A percentile compares a stretch with the other conserved stretches of the same genome.
phyloP scores from a whole-genome alignment of 2,329 filamentous ascomycete genomes.

The Pezicula rhizophila region DNA sequence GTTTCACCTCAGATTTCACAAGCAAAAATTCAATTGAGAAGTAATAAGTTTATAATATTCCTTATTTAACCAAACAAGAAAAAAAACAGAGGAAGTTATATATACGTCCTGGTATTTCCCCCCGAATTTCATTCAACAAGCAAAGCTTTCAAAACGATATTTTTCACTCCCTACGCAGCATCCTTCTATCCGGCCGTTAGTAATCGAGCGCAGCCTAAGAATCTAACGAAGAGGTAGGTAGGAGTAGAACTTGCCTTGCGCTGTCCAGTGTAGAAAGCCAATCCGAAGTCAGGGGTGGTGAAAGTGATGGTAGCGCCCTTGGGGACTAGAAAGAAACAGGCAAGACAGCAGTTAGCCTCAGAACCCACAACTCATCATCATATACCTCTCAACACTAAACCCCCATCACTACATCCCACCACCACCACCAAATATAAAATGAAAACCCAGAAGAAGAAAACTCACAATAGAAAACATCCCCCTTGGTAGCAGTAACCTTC shows the following conservation, averaged over 20 bases:
- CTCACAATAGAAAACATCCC: conserved; percentile 55
- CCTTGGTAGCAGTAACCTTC: conserved; percentile 49
- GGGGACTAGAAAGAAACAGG: too few species aligned
- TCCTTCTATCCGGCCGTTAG: conserved; percentile 6
- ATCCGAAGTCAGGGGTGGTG: conserved; percentile 26
- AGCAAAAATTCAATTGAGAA: too few species aligned
- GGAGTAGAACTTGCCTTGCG: conserved; percentile 20
- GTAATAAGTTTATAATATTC: too few species aligned
- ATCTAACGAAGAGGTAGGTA: too few species aligned
- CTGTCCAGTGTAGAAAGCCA: conserved; percentile 29
- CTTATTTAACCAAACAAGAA: too few species aligned
- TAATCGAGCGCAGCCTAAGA: neutral
- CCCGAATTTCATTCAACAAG: too few species aligned
- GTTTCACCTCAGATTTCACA: too few species aligned
- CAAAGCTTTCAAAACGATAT: neutral
- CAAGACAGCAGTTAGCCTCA: too few species aligned
- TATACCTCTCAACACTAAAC: too few species aligned
- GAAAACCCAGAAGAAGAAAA: neutral
- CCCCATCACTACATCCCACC: too few species aligned
- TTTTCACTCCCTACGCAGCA: conserved; percentile 4
- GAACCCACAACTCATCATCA: neutral
- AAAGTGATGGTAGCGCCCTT: conserved; percentile 30
- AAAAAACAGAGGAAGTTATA: too few species aligned
- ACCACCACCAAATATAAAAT: neutral
- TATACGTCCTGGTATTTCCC: too few species aligned